These are phyloP conservation scores for Cryptosporidium bovis DNA, from an alignment of 169 alveolate genomes.

Conservation along the genomic window DNA sequence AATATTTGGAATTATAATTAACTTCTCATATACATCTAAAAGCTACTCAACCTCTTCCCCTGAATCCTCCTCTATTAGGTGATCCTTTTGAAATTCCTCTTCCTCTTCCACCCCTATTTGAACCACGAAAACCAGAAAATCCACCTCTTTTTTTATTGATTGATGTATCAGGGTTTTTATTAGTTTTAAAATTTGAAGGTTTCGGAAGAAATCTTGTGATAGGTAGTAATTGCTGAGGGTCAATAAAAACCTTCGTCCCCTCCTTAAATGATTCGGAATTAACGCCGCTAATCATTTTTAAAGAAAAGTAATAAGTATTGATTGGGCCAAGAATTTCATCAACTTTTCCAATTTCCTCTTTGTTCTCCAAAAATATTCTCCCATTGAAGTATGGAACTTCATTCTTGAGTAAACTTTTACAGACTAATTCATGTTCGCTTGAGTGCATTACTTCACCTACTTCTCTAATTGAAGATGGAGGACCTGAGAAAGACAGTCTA, in stretches of 20 bases:
- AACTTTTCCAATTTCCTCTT: constrained; percentile 94
- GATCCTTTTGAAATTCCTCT: constrained; percentile 77
- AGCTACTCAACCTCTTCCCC: constrained; percentile 66
- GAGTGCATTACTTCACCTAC: constrained; percentile 91
- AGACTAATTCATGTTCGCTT: constrained; percentile 91
- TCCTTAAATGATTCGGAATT: constrained; percentile 86
- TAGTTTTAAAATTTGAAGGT: constrained; percentile 72
- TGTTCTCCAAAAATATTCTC: constrained; percentile 92
- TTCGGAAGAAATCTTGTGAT: constrained; percentile 85
- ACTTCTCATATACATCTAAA: constrained; percentile 5
- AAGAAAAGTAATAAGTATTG: constrained; percentile 85
- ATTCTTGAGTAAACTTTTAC: constrained; percentile 85
- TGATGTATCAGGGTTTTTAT: constrained; percentile 76
- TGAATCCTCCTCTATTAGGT: constrained; percentile 62
- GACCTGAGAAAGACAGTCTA: constrained; percentile 79
- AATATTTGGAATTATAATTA: constrained; percentile 43
- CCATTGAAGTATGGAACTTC: constrained; percentile 95
- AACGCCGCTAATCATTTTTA: constrained; percentile 86
- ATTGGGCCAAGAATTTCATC: constrained; percentile 96
- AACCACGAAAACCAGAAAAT: constrained; percentile 36
- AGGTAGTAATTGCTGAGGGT: constrained; percentile 88
- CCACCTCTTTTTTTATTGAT: constrained; percentile 77
- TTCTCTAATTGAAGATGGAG: constrained; percentile 83
- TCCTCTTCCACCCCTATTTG: constrained; percentile 71
- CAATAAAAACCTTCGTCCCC: constrained; percentile 83